These are phyloP conservation scores for Thermochaetoides thermophila DNA, from an alignment of 495 filamentous ascomycete genomes.

Conservation along the genomic window DNA sequence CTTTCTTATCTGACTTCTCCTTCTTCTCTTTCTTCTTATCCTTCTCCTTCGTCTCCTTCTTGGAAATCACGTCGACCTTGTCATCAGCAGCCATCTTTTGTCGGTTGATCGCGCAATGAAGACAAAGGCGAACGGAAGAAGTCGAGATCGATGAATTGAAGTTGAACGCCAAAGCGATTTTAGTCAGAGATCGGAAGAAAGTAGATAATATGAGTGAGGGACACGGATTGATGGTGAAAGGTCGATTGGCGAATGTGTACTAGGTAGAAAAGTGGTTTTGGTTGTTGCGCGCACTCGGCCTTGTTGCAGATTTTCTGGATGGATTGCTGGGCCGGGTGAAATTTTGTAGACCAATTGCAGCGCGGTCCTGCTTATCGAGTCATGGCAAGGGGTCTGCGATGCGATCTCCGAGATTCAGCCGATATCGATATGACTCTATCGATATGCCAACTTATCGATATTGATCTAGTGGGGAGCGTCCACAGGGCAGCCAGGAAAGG, in stretches of 20 bases:
- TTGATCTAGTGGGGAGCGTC: no score
- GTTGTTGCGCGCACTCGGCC: not conserved
- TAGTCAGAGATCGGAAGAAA: no score
- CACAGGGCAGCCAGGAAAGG: no score
- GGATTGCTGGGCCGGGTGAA: constrained; percentile 6
- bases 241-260: not conserved
- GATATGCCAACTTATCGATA: no score
- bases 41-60: constrained; percentile 58
- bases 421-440: no score
- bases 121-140: not conserved
- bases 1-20: constrained; percentile 71
- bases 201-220: no score
- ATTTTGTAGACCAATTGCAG: constrained; percentile 21
- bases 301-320: constrained; percentile 15
- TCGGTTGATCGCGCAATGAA: no score
- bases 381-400: not conserved
- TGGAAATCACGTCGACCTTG: constrained; percentile 29
- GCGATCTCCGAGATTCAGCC: no score
- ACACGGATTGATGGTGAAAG: no score
- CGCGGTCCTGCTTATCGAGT: constrained; percentile 13
- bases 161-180: not conserved
- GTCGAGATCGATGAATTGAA: not conserved
- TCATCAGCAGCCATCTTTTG: no score
- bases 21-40: constrained; percentile 80
- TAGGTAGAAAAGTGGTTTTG: not conserved